These are phyloP conservation scores for Anastatica hierochuntica DNA, from an alignment of 345 rosid species.

Conservation along the genomic window DNA sequence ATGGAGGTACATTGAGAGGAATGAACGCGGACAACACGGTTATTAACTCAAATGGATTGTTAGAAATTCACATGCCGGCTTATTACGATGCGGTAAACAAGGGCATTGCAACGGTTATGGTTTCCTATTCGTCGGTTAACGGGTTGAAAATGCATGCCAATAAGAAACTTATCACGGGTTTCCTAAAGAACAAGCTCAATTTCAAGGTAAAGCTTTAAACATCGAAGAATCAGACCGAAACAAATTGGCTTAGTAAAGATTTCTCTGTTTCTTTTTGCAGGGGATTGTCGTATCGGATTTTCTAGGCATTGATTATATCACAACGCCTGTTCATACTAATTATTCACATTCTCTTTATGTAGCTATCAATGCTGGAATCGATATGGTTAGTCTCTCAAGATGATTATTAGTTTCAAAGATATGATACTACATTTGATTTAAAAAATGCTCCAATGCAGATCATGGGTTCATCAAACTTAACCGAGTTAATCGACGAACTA, in stretches of 20 bases:
- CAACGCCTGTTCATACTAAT: no score
- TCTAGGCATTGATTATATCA: no score
- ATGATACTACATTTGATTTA: no score
- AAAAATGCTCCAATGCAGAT: conserved; percentile 40
- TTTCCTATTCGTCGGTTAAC: conserved; percentile 49
- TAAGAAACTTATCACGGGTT: conserved; percentile 32
- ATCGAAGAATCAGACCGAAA: no score
- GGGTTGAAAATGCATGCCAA: conserved; percentile 51
- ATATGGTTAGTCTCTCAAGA: no score
- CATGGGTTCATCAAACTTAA: conserved; percentile 52
- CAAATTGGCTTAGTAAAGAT: neutral
- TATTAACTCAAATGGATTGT: conserved; percentile 30
- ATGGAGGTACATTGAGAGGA: conserved; percentile 48
- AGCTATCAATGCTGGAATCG: no score
- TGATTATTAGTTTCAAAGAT: no score
- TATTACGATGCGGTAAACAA: conserved; percentile 39
- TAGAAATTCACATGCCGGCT: conserved; percentile 42
- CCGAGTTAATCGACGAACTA: conserved; percentile 46
- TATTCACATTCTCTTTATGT: no score
- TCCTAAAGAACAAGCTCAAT: conserved; percentile 37
- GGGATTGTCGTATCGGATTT: no score
- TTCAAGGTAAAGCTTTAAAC: conserved; percentile 51
- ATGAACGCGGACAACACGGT: conserved; percentile 49
- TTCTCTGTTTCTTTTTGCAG: neutral
- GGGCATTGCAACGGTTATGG: conserved; percentile 47